Conservation (phyloP, 345 rosid species). For the Citrus glauca region DNA sequence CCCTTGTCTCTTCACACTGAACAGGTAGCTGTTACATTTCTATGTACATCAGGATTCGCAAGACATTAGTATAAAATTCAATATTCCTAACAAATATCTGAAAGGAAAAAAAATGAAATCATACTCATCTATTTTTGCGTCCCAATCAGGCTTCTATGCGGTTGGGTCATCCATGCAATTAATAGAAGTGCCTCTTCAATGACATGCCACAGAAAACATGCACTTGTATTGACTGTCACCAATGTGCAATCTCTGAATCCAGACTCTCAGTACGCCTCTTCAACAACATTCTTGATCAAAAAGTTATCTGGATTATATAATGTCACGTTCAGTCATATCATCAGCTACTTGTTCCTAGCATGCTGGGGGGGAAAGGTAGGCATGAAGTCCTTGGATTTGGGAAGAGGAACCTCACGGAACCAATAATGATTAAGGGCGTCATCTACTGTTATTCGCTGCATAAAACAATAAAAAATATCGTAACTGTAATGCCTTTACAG, state of each 20-base stretch:
- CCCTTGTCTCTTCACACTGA: neutral
- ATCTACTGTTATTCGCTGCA: constrained; percentile 76
- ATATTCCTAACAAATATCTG: no score
- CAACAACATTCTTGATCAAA: no score
- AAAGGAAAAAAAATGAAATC: neutral
- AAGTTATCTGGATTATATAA: neutral
- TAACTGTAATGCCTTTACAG: neutral
- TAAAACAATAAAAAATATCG: constrained; percentile 1
- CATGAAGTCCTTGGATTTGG: constrained; percentile 71
- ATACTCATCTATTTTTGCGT: neutral
- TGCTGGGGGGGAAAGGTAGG: constrained; percentile 62
- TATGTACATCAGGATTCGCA: neutral
- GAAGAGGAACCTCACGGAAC: constrained; percentile 76
- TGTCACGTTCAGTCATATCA: constrained; percentile 10
- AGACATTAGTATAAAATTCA: neutral
- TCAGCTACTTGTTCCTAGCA: constrained; percentile 28
- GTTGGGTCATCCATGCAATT: neutral
- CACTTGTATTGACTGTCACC: neutral
- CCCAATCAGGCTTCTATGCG: neutral
- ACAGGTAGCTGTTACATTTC: neutral
- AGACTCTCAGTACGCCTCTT: neutral
- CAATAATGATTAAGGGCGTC: constrained; percentile 78
- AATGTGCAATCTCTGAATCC: neutral
- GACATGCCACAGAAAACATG: neutral
- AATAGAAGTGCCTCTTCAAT: neutral